A percentile compares a stretch with the other conserved stretches of the same genome.
Conservation (phyloP, 768 basidiomycete genomes). For the Auricularia sp. region DNA sequence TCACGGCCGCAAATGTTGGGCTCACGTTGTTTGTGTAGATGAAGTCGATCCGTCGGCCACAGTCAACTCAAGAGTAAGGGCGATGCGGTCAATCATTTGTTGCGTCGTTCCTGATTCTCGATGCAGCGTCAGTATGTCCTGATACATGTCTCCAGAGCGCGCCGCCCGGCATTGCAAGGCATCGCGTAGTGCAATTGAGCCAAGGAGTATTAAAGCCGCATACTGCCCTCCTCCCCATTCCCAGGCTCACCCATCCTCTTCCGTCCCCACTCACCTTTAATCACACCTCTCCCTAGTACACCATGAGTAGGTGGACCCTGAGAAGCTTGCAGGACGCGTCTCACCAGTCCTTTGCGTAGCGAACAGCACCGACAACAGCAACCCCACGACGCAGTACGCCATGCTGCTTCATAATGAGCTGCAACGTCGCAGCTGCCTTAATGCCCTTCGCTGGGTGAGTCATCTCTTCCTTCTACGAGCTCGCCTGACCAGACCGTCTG, state of each 20-base stretch:
- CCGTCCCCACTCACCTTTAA: background rate
- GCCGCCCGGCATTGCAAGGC: background rate
- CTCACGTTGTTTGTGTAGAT: background rate
- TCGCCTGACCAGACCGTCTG: background rate
- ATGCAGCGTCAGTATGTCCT: background rate
- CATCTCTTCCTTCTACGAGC: background rate
- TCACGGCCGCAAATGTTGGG: background rate
- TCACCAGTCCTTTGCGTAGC: background rate
- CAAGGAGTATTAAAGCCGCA: background rate
- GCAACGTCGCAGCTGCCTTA: background rate
- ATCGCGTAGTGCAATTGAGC: background rate
- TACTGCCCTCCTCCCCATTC: background rate
- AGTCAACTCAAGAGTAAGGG: background rate
- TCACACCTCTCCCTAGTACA: background rate
- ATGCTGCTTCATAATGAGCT: constrained; percentile 1
- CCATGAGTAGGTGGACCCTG: background rate
- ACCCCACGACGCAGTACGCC: background rate
- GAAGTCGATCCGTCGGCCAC: background rate
- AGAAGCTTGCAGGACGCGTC: background rate
- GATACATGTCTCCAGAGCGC: background rate
- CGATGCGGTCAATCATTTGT: background rate
- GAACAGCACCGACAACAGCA: background rate
- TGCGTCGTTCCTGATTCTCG: background rate
- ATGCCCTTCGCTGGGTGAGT: background rate
- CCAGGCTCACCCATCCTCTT: background rate